Evolutionary conservation across 1,284 basidiomycete genomes (phyloP).

Genomic region (Fereydounia khargensis): DNA sequence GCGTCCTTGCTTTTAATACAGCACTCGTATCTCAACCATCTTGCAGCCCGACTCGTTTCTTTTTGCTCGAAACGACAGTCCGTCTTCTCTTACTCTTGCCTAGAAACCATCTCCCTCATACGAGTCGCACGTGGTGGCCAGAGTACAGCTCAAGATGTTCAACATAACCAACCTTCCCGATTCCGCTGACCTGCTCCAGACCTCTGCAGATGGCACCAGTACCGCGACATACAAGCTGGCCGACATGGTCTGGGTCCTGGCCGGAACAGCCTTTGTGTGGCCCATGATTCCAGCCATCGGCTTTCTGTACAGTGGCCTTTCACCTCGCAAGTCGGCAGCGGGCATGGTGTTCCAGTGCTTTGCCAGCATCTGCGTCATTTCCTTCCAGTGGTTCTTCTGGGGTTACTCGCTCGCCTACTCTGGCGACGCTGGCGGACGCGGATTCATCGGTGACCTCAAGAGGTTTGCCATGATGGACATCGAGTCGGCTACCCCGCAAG

Average conservation of each 20-base stretch:
- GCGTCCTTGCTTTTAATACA: too few species aligned
- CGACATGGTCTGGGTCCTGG: constrained; percentile 63
- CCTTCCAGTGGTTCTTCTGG: constrained; percentile 65
- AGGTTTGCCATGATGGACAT: constrained; percentile 84
- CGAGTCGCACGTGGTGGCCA: too few species aligned
- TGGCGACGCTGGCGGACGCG: constrained; percentile 44
- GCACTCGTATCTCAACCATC: too few species aligned
- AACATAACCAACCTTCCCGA: too few species aligned
- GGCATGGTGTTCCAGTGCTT: constrained; percentile 86
- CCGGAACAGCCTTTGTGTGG: constrained; percentile 66
- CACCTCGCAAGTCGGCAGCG: constrained; percentile 83
- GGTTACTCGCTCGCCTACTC: constrained; percentile 60
- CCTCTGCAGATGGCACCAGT: too few species aligned
- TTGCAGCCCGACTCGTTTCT: too few species aligned
- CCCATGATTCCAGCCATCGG: constrained; percentile 74
- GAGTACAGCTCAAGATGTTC: too few species aligned
- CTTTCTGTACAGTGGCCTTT: constrained; percentile 81
- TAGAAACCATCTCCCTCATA: too few species aligned
- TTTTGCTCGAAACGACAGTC: too few species aligned
- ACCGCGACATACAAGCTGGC: constrained; percentile 62
- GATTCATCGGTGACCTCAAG: constrained; percentile 63
- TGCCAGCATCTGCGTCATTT: constrained; percentile 72
- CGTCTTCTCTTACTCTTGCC: too few species aligned
- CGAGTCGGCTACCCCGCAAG: constrained; percentile 68
- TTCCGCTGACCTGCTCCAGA: too few species aligned